Evolutionary conservation across 768 basidiomycete genomes (phyloP), one percentile per base, ranked within the genome.

Genomic region (Russula vinacea): DNA sequence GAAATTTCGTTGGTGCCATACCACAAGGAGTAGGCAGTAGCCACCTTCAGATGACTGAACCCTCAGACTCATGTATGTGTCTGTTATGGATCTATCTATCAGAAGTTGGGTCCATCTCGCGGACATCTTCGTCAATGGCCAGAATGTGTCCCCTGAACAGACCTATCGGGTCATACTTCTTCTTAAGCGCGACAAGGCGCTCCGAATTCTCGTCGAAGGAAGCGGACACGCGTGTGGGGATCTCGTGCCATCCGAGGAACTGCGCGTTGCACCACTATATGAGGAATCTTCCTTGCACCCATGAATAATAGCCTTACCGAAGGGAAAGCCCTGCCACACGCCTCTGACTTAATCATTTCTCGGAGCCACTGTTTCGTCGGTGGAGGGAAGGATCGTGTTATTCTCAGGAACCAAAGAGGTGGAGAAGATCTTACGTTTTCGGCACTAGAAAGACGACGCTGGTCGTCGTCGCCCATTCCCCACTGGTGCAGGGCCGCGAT

Each of bases 401-500:
- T 26, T 3, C 47, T 74, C 57, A 71, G 55, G 54, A 47, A 33
- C 24, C 24, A 13, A 35, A 19, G 11, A 47, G 19, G 56, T 50
- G 39, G 50, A 58, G 39, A 68, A 47, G n/a, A 17, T 49, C 81
- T 69, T 61, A 88, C 89, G 75, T 89, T 87, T 74, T 94, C 91
- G 17, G 92, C 93, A 45, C 91, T 87, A 57, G 80, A 80, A 52
- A 92, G 79, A 67, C 93, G 95, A 19, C 84, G 79, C 50, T 86
- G 84, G 71, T 96, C 93, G 66, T 89, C 83, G 47, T 88, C 76
- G 35, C 87, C 83, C 77, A 94, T 87, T 65, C 90, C 89, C 94
- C 94, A 96, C 72, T 96, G 94, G 73, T 95, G 94, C 29, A 95
- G 78, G 19, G 94, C 93, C 3, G 91, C 89, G 60, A 96, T 85